Evolutionary conservation across 2,329 filamentous ascomycete species (phyloP), one percentile per base, ranked within the genome.

Genomic region (Pseudopyrenochaeta lycopersici): DNA sequence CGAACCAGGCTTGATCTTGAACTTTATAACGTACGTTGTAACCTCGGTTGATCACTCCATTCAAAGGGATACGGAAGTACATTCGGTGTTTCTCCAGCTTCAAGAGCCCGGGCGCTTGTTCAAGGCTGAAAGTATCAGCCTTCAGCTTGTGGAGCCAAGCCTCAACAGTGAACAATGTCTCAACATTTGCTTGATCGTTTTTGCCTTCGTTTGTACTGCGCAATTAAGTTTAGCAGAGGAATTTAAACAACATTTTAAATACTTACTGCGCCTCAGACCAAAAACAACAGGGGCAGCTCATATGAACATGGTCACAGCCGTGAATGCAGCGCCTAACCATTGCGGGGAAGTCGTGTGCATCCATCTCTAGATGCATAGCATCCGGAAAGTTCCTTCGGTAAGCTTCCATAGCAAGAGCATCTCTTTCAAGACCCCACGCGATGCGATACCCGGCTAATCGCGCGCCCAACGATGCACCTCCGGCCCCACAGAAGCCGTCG

Each of bases 21-120:
- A 70, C 47, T 9, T 56, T 61, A 15, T 66, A 75, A 0, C 68
- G 46, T 0, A 74, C 17, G 21, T 71, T 53, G 29, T 73, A 75
- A 0, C 68, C 67, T 1, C 47, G 50, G 0, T 27, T 14, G 0
- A 38, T 11, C 11, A 73, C 66, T 3, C 64, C 56, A 15, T 63
- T 48, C 6, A 73, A 21, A 0, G 72, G 27, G 23, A 43, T 54
- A 0, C 43, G 33, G 9, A 64, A 66, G 21, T 55, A 33, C 3
- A 3, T 7, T 1, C 39, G 43, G 15, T 70, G 60, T 23, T 64
- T 29, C 3, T 40, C 14, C 9, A 31, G 15, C 0, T 38, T 63
- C 0, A 52, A 4, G 0, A 68, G 49, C 12, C 51, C 51, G 3
- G 35, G 14, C 1, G 51, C 32, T 4, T 58, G 41, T 29, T 51